These are phyloP conservation scores for Elsinoe batatas DNA, from an alignment of 2,329 filamentous ascomycete genomes.

Conservation along the genomic window DNA sequence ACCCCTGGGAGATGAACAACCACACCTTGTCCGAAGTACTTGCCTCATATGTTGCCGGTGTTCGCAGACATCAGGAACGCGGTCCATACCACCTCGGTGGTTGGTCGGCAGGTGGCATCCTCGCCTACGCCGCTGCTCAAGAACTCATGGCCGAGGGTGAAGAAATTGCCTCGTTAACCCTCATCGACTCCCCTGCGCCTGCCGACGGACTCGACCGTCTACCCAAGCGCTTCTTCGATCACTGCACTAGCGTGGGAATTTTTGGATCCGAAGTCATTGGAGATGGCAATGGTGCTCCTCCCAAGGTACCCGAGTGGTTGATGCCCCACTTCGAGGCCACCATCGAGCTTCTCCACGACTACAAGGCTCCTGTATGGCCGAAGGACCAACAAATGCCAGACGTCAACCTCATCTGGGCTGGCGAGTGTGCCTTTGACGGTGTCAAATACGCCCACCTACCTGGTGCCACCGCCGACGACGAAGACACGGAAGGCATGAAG, in stretches of 20 bases:
- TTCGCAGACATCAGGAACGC: constrained; percentile 28
- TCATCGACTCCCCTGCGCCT: constrained; percentile 25
- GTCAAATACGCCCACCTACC: constrained; percentile 25
- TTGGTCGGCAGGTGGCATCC: constrained; percentile 19
- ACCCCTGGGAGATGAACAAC: constrained; percentile 24
- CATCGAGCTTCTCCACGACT: constrained; percentile 39
- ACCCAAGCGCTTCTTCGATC: constrained; percentile 44
- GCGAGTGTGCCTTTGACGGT: constrained; percentile 37
- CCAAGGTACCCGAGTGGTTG: constrained; percentile 36
- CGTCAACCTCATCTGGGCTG: constrained; percentile 39
- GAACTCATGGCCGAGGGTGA: constrained; percentile 17
- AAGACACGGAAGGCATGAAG: constrained; percentile 39
- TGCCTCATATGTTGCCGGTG: constrained; percentile 29
- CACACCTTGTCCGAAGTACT: constrained; percentile 30
- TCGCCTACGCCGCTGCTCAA: constrained; percentile 18
- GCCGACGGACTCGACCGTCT: constrained; percentile 48
- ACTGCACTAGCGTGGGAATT: constrained; percentile 39
- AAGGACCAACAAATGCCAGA: constrained; percentile 32
- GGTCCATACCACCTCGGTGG: constrained; percentile 29
- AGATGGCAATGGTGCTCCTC: constrained; percentile 16
- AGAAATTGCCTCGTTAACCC: constrained; percentile 21
- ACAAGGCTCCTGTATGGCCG: constrained; percentile 23
- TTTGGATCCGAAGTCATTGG: constrained; percentile 36
- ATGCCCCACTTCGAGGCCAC: constrained; percentile 43
- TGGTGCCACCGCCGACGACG: constrained; percentile 30